A percentile compares a stretch with the other conserved stretches of the same genome.
phyloP scores from a whole-genome alignment of 192 early-diverging fungal species.

The Dissophora ornata region DNA sequence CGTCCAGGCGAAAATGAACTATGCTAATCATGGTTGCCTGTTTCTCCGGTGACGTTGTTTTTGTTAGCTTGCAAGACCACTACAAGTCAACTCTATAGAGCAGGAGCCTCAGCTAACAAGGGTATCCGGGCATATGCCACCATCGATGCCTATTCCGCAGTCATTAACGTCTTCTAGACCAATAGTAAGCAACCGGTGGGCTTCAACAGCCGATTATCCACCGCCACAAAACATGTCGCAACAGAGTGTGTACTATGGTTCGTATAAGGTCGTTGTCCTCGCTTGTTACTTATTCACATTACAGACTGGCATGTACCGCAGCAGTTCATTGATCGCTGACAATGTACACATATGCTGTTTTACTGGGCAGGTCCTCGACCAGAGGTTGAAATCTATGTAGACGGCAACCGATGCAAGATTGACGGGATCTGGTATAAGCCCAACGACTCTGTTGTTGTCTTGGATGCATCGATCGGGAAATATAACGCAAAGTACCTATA shows the following conservation, averaged over 20 bases:
- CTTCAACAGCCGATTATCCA: constrained; percentile 18
- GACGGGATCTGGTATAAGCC: constrained; percentile 53
- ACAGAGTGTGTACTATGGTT: constrained; percentile 33
- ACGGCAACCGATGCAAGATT: constrained; percentile 43
- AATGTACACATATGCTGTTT: no score
- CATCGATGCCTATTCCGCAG: constrained; percentile 24
- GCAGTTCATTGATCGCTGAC: not conserved
- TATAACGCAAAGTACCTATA: constrained; percentile 46
- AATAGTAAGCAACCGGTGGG: constrained; percentile 16
- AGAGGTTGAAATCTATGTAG: constrained; percentile 47
- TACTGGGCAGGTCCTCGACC: constrained; percentile 1
- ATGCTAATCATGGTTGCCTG: no score
- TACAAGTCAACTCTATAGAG: constrained; percentile 3
- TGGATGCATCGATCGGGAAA: constrained; percentile 46
- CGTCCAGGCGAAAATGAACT: not conserved
- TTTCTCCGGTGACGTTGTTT: not conserved
- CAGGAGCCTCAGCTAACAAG: not conserved
- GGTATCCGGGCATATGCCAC: constrained; percentile 3
- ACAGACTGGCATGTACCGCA: not conserved
- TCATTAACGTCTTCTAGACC: constrained; percentile 1
- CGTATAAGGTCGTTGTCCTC: not conserved
- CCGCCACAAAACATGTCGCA: constrained; percentile 17
- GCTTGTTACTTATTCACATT: no score
- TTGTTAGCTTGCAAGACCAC: constrained; percentile 24
- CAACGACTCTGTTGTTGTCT: constrained; percentile 37